Percentiles rank a stretch among this genome's conserved stretches.
These are phyloP conservation scores for Penicillium capsulatum DNA, from an alignment of 2,329 filamentous ascomycete species.

Conservation along the genomic window DNA sequence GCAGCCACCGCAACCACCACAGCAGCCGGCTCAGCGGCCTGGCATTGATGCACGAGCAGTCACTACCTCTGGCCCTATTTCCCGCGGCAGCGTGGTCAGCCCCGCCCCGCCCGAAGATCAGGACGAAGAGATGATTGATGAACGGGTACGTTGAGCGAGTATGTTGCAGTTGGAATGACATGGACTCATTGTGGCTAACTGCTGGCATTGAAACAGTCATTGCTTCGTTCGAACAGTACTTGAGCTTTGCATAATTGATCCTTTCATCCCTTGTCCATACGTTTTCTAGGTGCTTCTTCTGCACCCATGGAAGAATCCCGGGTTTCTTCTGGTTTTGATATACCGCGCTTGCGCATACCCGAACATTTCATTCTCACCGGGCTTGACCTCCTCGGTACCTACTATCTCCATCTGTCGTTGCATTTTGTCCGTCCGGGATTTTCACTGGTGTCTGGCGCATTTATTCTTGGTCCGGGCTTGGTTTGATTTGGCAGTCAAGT, in stretches of 20 bases:
- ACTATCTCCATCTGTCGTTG: constrained; percentile 6
- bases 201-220: constrained; percentile 28
- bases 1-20: constrained; percentile 13
- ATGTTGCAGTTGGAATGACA: constrained; percentile 6
- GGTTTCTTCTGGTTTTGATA: constrained; percentile 5
- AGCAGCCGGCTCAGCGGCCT: constrained; percentile 44
- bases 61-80: constrained; percentile 62
- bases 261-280: constrained; percentile 28
- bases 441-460: constrained; percentile 22
- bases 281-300: constrained; percentile 13
- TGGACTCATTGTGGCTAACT: constrained; percentile 9
- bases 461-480: constrained; percentile 13
- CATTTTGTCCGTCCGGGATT: constrained; percentile 15
- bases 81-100: constrained; percentile 56
- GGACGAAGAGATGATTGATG: constrained; percentile 57
- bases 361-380: background rate
- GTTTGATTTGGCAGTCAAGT: constrained; percentile 20
- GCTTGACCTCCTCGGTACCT: constrained; percentile 6
- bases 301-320: constrained; percentile 4
- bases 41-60: constrained; percentile 60
- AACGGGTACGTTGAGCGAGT: constrained; percentile 46
- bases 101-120: constrained; percentile 54
- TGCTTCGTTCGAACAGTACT: constrained; percentile 46
- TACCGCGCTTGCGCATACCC: constrained; percentile 19
- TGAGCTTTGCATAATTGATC: constrained; percentile 30